Conservation (phyloP, 257 asterid genomes). For the Ophiorrhiza pumila region DNA sequence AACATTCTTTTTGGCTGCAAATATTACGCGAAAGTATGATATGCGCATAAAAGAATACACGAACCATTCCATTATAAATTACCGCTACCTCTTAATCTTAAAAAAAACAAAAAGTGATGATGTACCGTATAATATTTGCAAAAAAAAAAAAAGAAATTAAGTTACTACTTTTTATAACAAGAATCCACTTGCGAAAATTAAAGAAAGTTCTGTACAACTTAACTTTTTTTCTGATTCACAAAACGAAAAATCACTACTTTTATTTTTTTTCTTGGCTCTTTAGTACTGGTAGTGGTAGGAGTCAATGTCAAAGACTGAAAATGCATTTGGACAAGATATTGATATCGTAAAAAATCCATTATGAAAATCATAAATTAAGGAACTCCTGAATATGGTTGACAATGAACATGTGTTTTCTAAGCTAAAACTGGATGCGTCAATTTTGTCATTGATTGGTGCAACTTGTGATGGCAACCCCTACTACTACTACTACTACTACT, state of each 20-base stretch:
- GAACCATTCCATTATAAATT: neutral
- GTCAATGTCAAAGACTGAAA: slow-evolving; percentile 34
- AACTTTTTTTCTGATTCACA: slow-evolving; percentile 7
- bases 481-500: neutral
- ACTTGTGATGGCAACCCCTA: slow-evolving; percentile 25
- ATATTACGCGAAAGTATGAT: neutral
- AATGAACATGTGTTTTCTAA: slow-evolving; percentile 15
- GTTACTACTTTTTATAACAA: slow-evolving; percentile 4
- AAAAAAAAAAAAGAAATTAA: neutral
- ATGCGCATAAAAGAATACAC: neutral
- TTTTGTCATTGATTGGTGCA: slow-evolving; percentile 32
- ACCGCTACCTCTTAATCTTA: neutral
- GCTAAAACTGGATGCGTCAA: slow-evolving; percentile 22
- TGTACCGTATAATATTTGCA: too few relatives aligned
- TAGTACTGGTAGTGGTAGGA: slow-evolving; percentile 38
- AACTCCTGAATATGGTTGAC: slow-evolving; percentile 27
- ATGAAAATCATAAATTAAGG: slow-evolving; percentile 17
- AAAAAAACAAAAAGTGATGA: neutral
- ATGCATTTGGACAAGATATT: slow-evolving; percentile 41
- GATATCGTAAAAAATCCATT: slow-evolving; percentile 39
- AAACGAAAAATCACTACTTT: neutral
- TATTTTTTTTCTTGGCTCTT: too few relatives aligned
- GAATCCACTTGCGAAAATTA: neutral
- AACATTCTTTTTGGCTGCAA: neutral
- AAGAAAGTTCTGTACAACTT: slow-evolving; percentile 6